These are phyloP conservation scores for Penicillium desertorum DNA, from an alignment of 495 filamentous ascomycete species.

Conservation along the genomic window DNA sequence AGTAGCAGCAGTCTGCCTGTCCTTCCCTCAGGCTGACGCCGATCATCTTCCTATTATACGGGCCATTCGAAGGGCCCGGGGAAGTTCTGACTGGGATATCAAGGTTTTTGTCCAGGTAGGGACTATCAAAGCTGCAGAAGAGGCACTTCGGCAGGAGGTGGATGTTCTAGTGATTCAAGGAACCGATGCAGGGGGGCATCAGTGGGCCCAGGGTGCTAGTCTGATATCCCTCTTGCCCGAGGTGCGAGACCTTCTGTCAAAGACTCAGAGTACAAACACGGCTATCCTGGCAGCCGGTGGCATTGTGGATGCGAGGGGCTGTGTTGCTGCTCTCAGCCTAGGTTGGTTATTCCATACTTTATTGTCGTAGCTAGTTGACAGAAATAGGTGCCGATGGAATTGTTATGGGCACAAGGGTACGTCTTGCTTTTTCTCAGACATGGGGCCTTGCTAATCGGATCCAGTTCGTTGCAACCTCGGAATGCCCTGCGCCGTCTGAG, in stretches of 20 bases:
- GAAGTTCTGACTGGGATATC: slow-evolving; percentile 50
- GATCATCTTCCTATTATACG: slow-evolving; percentile 46
- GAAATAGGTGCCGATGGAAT: slow-evolving; percentile 51
- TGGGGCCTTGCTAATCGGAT: slow-evolving; percentile 2
- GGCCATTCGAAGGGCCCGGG: slow-evolving; percentile 33
- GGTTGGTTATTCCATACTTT: slow-evolving; percentile 33
- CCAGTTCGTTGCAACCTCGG: slow-evolving; percentile 27
- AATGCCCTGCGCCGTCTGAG: slow-evolving; percentile 23
- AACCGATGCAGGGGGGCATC: slow-evolving; percentile 67
- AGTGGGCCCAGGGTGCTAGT: slow-evolving; percentile 60
- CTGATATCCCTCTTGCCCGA: slow-evolving; percentile 60
- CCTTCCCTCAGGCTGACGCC: slow-evolving; percentile 50
- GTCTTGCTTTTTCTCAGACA: not conserved
- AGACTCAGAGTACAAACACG: slow-evolving; percentile 37
- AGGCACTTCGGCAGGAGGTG: slow-evolving; percentile 66
- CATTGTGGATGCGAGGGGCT: slow-evolving; percentile 58
- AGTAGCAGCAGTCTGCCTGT: slow-evolving; percentile 67
- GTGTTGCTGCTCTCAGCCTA: slow-evolving; percentile 59
- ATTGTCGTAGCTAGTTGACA: not conserved
- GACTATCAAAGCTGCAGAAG: slow-evolving; percentile 63
- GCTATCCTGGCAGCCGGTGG: slow-evolving; percentile 68
- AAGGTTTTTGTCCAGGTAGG: slow-evolving; percentile 68
- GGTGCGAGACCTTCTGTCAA: slow-evolving; percentile 53
- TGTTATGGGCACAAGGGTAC: slow-evolving; percentile 63
- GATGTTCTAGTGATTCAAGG: slow-evolving; percentile 73